Base-by-base conservation (phyloP, 768 basidiomycete species). In the Phlebiopsis gigantea region DNA sequence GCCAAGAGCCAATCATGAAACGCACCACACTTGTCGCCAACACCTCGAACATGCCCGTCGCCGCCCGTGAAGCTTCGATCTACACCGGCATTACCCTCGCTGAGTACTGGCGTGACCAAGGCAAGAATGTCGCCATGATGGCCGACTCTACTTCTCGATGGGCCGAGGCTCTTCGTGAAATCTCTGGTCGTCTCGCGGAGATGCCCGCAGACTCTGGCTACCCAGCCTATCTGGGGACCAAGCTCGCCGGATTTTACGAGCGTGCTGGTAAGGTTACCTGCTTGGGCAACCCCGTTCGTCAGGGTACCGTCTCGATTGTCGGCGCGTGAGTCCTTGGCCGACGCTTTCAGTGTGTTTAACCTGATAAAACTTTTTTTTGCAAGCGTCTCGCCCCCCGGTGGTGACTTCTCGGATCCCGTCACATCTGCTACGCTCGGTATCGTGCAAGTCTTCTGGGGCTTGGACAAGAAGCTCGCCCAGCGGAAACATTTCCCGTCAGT, bases 121-220 rank as follows among this genome's bases (percentile, higher is more conserved):
- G 97, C 19, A 85, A 80, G 67, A 94, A 98, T 66, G 96, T 98
- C 41, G 86, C 96, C 46, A 98, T 98, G 96, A 98, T 98, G 94
- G 96, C 95, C 34, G 96, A 98, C 72, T 96, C 93, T 5, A 98
- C 96, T 0, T 96, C 93, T 21, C 94, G 97, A 63, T 99, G 97
- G 97, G 97, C 97, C 26, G 97, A 99, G 69, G 97, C 97, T 19
- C 76, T 99, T 46, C 93, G 97, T 77, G 97, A 99, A 80, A 98
- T 99, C 61, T 98, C 95, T 22, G 97, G 97, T 74, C 95, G 97
- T 74, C 73, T 99, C 59, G 97, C 97, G 39, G 97, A 99, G 75
- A 99, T 99, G 97, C 97, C 97, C 48, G 97, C 97, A 28, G 97
- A 98, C 71, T 98, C 97, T 41, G 97, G 97, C 57, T 99, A 99